Conservation (phyloP, 140 eudicot genomes). For the Oenanthe javanica region DNA sequence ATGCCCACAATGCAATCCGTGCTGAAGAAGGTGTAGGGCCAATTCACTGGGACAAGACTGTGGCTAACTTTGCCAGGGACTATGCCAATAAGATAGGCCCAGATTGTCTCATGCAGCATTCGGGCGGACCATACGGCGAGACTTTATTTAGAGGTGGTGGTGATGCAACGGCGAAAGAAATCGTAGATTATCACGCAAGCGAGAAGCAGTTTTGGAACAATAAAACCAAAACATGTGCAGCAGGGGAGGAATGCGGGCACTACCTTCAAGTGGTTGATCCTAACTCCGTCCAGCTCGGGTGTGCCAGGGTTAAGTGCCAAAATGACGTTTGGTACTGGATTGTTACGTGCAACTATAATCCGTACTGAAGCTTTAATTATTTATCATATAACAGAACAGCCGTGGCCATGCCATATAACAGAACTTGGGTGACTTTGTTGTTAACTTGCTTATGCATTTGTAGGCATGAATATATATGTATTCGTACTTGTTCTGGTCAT, state of each 20-base stretch:
- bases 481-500: too few species aligned
- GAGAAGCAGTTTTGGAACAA: too few species aligned
- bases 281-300: constrained; percentile 34
- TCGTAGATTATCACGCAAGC: too few species aligned
- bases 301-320: constrained; percentile 40
- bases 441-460: too few species aligned
- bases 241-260: constrained; percentile 38
- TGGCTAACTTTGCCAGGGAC: constrained; percentile 47
- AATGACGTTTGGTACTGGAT: constrained; percentile 20
- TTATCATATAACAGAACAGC: too few species aligned
- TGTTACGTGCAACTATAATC: constrained; percentile 37
- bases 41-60: constrained; percentile 41
- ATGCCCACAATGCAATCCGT: constrained; percentile 52
- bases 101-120: constrained; percentile 44
- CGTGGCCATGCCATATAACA: too few species aligned
- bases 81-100: constrained; percentile 41
- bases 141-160: constrained; percentile 47
- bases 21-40: constrained; percentile 34
- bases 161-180: neutral
- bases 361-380: neutral
- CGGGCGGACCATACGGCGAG: constrained; percentile 64
- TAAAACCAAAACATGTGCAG: constrained; percentile 23
- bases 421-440: too few species aligned
- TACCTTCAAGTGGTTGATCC: constrained; percentile 62
- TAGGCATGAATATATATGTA: too few species aligned